Evolutionary conservation across 1,139 yeast genomes (phyloP), one percentile per base, ranked within the genome.

Genomic region (Protomyces lactucae-debilis): DNA sequence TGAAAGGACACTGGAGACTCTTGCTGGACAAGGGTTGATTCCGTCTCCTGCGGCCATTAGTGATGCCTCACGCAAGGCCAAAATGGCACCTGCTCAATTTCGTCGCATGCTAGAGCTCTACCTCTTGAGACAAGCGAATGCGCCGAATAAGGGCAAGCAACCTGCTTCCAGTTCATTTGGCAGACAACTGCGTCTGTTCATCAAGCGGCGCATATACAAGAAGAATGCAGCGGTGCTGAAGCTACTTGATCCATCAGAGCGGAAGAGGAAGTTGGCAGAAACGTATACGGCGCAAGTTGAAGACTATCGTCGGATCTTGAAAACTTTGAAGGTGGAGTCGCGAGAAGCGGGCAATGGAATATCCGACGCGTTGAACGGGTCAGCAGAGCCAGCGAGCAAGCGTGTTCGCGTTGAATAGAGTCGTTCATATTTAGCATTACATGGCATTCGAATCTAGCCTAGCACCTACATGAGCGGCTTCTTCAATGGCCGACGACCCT

Each of bases 201-300:
- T 92, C 67, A 92, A 91, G 74, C 81, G 79, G 69, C 79, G 97
- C 68, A 75, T 93, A 39, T 92, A 80, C 72, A 81, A 83, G 64
- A 87, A 90, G 72, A 93, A 93, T 75, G 55, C 79, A 70, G 97
- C 91, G 67, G 93, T 90, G 0, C 78, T 93, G 67, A 77, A 76
- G 43, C 87, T 85, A 8, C 77, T 90, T 74, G 92, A 86, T 64
- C 79, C 78, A 36, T 79, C 83, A 1, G 85, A 85, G 21, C 80
- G 83, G 68, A 80, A 80, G 68, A 89, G 85, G 70, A 88, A 87
- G 72, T 76, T 92, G 36, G 91, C 89, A 65, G 85, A 86, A 5
- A 93, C 96, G 0, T 91, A 85, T 71, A 81, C 81, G 65, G 77
- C 85, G 14, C 78, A 89, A 66, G 83, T 83, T 64, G 86, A 83